phyloP scores from a whole-genome alignment of 192 early-diverging fungal species.

The Geosiphon pyriformis region DNA sequence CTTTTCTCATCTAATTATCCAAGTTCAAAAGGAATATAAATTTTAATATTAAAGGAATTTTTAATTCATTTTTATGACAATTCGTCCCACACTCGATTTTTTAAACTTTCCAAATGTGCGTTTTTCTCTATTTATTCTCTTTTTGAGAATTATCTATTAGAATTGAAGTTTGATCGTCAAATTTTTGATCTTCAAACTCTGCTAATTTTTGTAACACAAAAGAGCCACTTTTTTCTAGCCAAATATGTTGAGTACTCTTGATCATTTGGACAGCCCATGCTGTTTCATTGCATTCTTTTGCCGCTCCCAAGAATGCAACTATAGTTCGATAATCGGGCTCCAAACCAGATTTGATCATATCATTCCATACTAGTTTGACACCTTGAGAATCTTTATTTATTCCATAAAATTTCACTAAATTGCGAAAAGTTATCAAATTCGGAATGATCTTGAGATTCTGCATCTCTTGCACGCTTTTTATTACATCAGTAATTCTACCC shows the following conservation, averaged over 20 bases:
- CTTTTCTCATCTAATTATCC: conserved; percentile 5
- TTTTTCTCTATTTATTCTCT: too few species aligned
- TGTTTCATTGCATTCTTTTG: background rate
- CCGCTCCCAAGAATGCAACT: background rate
- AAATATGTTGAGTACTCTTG: background rate
- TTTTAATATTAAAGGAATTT: too few species aligned
- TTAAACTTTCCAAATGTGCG: too few species aligned
- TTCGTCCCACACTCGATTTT: too few species aligned
- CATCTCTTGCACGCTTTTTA: background rate
- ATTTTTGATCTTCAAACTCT: too few species aligned
- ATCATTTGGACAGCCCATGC: background rate
- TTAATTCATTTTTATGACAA: too few species aligned
- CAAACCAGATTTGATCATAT: background rate
- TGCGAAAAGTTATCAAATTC: background rate
- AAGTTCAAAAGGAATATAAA: background rate
- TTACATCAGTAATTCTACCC: background rate
- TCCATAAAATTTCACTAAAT: background rate
- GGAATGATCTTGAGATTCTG: background rate
- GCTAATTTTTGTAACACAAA: too few species aligned
- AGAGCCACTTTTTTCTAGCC: background rate
- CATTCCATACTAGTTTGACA: conserved; percentile 3
- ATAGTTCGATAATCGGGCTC: background rate
- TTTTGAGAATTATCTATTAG: too few species aligned
- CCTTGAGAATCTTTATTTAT: background rate
- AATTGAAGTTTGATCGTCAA: too few species aligned